Evolutionary conservation across 768 basidiomycete species (phyloP), one percentile per base, ranked within the genome.

Genomic region (Boletellus sp.): DNA sequence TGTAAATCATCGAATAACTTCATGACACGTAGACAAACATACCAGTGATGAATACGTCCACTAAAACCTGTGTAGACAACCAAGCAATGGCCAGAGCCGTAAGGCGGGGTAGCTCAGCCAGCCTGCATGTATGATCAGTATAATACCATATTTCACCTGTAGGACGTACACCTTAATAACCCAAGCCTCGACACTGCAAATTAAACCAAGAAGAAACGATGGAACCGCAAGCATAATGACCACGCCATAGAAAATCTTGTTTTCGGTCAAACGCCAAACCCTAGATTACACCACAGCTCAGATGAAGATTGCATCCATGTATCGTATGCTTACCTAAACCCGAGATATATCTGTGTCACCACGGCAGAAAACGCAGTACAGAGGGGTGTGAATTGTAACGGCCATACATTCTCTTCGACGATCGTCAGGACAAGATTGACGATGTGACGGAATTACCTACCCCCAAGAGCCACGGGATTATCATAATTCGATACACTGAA

Each of bases 41-140:
- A 79, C 79, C 48, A 1, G 77, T 77, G 42, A 80, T 75, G 13
- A 73, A 47, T 9, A 71, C 32, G 54, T 80, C 78, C 3, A 72
- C 67, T 17, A 50, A 45, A 15, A 77, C 74, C 53, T 78, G 78
- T 59, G 73, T 70, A 0, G 60, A 65, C 15, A 79, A 61, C 78
- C 78, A 79, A 24, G 72, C 70, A n/a, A 69, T 76, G 19, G 75
- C 78, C 26, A 71, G 68, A 2, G 68, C 68, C 2, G 65, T 67
- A 16, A 78, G 54, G 10, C 67, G 66, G 6, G 57, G 63, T 19
- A 78, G 70, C 16, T 77, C 65, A 1, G 69, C 68, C 23, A 75
- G 60, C 16, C 76, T 81, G 19, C 8, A 9, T 4, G 7, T 16
- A 2, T 15, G n/a, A 34, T 51, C 19, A 52, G 32, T 28, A 4